Evolutionary conservation across 202 grass and related monocot species (phyloP), one percentile per base, ranked within the genome.

Genomic region (Setaria italica): DNA sequence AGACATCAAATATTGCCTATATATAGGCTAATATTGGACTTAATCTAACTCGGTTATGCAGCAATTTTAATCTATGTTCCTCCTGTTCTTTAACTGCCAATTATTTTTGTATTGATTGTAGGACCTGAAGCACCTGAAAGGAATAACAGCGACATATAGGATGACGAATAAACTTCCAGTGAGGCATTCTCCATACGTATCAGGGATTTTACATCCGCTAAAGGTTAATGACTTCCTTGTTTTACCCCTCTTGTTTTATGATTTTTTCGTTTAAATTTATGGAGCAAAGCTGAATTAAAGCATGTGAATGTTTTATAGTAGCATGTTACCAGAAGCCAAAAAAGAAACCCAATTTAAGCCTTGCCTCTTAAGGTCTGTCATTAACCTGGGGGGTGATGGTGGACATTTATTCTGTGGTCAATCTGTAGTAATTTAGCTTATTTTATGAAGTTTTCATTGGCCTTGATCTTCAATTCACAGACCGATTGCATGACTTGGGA

Each of bases 141-240:
- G 93, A 91, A 96, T 99, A 79, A 91, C 91, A 81, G 91, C 97
- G 5, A 96, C 91, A 68, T 99, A 99, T 87, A 96, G 97, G 83
- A 92, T 99, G 97, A 94, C 92, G 12, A 99, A 87, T 79, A 96
- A 99, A 73, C 97, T 99, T 96, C 88, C 94, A 62, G 93, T 94
- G 42, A 96, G 92, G 85, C 97, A 94, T 92, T 99, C 97, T 77
- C 90, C 88, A 34, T 99, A 99, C 74, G 97, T 96, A 77, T 97
- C 92, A 19, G 85, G 90, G 53, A 94, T 97, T 80, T 90, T 97
- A 71, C 91, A 93, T 90, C 97, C 97, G 81, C 78, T 99, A 34
- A 94, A 99, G 94, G 97, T 99, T 81, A 87, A 74, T 85, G 48
- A 72, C 67, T 75, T 86, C 70, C 67, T 87, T 87, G 5, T 76